A percentile compares a stretch with the other conserved stretches of the same genome.
phyloP scores from a whole-genome alignment of 176 grass and related monocot species.

The Eragrostis curvula region DNA sequence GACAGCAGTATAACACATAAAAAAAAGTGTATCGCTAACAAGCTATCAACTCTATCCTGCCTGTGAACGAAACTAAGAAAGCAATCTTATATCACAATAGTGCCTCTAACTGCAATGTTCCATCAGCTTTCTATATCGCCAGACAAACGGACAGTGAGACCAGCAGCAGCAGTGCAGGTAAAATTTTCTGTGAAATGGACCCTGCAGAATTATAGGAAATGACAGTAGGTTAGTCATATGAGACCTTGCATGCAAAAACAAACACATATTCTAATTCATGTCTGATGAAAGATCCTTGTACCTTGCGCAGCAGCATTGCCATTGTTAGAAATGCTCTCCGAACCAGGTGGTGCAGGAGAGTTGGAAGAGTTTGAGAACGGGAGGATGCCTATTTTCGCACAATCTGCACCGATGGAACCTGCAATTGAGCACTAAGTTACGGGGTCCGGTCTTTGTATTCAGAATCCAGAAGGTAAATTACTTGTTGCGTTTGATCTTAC shows the following conservation, averaged over 20 bases:
- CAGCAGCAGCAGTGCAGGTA: slow-evolving; percentile 31
- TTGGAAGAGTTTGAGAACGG: slow-evolving; percentile 53
- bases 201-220: slow-evolving; percentile 11
- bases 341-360: slow-evolving; percentile 45
- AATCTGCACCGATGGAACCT: slow-evolving; percentile 83
- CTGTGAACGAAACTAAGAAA: slow-evolving; percentile 3
- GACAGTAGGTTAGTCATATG: not conserved
- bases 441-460: not conserved
- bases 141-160: slow-evolving; percentile 15
- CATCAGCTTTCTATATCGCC: slow-evolving; percentile 21
- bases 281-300: slow-evolving; percentile 15
- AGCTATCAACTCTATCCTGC: slow-evolving; percentile 39
- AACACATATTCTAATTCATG: not conserved
- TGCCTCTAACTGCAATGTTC: not conserved
- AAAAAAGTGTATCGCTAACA: slow-evolving; percentile 30
- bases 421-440: slow-evolving; percentile 16
- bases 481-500: slow-evolving; percentile 47
- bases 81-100: not conserved
- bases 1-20: not conserved
- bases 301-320: slow-evolving; percentile 10
- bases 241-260: not conserved
- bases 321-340: slow-evolving; percentile 29
- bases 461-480: not conserved
- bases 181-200: slow-evolving; percentile 7
- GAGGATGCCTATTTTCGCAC: slow-evolving; percentile 58